phyloP scores from a whole-genome alignment of 2,329 filamentous ascomycete genomes.

The Epichloe sylvatica region DNA sequence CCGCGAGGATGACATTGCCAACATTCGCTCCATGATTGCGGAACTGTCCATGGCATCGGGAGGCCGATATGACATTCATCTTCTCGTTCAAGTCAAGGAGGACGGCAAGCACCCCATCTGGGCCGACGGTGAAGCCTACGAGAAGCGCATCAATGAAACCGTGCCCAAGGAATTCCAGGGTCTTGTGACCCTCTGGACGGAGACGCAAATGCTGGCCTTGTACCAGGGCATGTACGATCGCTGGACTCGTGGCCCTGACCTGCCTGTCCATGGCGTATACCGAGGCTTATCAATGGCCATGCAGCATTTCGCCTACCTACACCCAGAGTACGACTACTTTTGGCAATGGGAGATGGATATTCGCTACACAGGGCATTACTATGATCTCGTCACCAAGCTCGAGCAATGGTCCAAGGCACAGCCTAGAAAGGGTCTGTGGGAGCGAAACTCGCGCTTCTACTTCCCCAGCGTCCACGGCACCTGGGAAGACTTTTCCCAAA shows the following conservation, averaged over 20 bases:
- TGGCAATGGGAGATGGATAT: conserved; percentile 97
- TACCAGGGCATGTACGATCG: conserved; percentile 80
- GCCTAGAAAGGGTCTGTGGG: conserved; percentile 69
- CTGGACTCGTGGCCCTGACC: conserved; percentile 47
- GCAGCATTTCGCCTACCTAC: conserved; percentile 79
- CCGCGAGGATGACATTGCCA: conserved; percentile 66
- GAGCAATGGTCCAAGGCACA: conserved; percentile 56
- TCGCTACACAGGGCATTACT: conserved; percentile 79
- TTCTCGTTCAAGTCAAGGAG: conserved; percentile 72
- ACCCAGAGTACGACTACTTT: conserved; percentile 80
- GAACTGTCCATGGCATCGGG: conserved; percentile 71
- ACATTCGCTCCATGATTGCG: conserved; percentile 69
- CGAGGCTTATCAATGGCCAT: conserved; percentile 87
- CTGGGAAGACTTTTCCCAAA: conserved; percentile 65
- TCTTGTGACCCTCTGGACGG: conserved; percentile 84
- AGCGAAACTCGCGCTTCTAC: conserved; percentile 66
- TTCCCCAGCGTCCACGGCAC: conserved; percentile 60
- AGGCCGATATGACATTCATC: conserved; percentile 73
- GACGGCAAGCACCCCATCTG: conserved; percentile 63
- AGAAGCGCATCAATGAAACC: conserved; percentile 49
- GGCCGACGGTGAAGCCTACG: conserved; percentile 58
- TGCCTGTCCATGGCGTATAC: conserved; percentile 84
- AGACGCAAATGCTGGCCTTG: conserved; percentile 79
- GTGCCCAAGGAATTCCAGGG: conserved; percentile 77
- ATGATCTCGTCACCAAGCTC: conserved; percentile 56